A percentile compares a stretch with the other conserved stretches of the same genome.
Conservation (phyloP, 306 rosid species). For the Vachellia collinsii region DNA sequence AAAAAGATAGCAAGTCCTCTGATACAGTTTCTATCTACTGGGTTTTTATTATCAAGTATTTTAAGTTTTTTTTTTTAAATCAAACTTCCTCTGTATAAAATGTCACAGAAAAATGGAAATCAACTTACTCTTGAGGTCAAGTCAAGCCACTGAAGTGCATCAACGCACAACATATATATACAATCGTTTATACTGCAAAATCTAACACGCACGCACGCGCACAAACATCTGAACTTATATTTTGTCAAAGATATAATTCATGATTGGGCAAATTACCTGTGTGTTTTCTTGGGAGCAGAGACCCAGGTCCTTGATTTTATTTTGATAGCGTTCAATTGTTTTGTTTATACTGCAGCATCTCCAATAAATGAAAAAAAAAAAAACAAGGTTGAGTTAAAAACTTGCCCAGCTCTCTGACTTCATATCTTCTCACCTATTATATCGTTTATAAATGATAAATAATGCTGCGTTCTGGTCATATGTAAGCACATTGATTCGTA, state of each 20-base stretch:
- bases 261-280: constrained; percentile 53
- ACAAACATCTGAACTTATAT: neutral
- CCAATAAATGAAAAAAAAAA: constrained; percentile 33
- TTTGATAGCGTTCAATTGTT: constrained; percentile 79
- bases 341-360: constrained; percentile 66
- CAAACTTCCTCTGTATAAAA: neutral
- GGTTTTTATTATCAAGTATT: neutral
- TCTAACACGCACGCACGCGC: neutral
- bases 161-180: neutral
- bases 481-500: neutral
- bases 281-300: constrained; percentile 41
- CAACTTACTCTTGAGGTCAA: neutral
- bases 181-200: neutral
- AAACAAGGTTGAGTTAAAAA: constrained; percentile 10
- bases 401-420: constrained; percentile 8
- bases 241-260: neutral
- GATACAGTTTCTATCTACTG: neutral
- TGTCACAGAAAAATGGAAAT: neutral
- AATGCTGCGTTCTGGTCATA: neutral
- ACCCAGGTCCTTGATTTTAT: constrained; percentile 54
- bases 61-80: neutral
- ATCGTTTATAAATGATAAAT: neutral
- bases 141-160: neutral
- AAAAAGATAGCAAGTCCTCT: neutral
- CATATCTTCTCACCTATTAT: neutral